Base-by-base conservation (phyloP, 441 rosid genomes). In the Metrosideros polymorpha region DNA sequence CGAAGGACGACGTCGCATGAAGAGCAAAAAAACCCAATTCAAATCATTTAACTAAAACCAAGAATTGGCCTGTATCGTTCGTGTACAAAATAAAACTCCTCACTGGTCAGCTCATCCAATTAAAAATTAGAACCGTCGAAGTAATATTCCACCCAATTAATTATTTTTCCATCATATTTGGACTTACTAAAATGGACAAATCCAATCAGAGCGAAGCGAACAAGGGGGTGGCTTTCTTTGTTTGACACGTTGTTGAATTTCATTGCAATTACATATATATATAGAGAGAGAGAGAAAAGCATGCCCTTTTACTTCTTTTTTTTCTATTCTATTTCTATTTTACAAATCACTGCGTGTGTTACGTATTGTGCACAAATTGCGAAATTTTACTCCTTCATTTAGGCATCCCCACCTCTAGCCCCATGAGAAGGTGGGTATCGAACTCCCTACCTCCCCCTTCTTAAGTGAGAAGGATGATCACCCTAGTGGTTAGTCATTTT, bases 201-300 rank as follows among this genome's bases (percentile, higher is more conserved):
- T 63, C 85, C 87, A 84, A 77, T 56, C 18, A 50, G 84, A 53
- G 83, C 82, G n/a, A 86, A 83, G 79, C 52, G 83, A 88, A 87
- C 86, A 35, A 35, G 6, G 83, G 90, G 50, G 76, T 82, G 91
- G 92, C 91, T 85, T 83, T 3, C 15, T 84, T 89, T 88, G 88
- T 87, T 87, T 50, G 83, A 85, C 89, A 7, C 87, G 51, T 42
- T 59, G 82, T 54, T 85, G 29, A 49, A 27, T 47, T 84, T 54
- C 47, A 22, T 71, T 35, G n/a, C 9, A 39, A 66, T 66, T 19
- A 2, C 9, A 35, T 66, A 17, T 49, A 5, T 12, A 49, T 12
- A n/a, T n/a, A n/a, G n/a, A n/a, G n/a, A n/a, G n/a, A n/a, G n/a
- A n/a, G n/a, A n/a, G n/a, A n/a, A n/a, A n/a, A n/a, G n/a, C n/a